phyloP scores from a whole-genome alignment of 73 alveolate species.

The Paramecium sexaurelia region DNA sequence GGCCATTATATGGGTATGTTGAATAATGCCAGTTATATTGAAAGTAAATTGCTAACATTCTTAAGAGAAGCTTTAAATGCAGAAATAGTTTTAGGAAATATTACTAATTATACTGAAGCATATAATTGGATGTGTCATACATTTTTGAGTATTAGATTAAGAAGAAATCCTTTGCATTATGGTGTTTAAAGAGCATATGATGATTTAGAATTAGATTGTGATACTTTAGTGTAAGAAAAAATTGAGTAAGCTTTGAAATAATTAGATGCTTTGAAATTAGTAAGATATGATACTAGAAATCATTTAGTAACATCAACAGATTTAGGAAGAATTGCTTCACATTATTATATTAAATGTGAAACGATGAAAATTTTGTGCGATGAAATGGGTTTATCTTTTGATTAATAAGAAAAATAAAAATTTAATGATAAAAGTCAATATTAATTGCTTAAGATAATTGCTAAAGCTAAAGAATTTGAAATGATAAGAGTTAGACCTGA shows the following conservation, averaged over 20 bases:
- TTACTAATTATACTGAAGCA: conserved; percentile 92
- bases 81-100: conserved; percentile 85
- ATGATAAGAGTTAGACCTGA: conserved; percentile 92
- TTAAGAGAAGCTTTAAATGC: conserved; percentile 84
- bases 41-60: conserved; percentile 77
- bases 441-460: conserved; percentile 78
- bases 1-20: conserved; percentile 89
- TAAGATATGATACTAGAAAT: conserved; percentile 75
- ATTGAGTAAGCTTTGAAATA: conserved; percentile 71
- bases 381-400: conserved; percentile 71
- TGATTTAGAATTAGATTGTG: conserved; percentile 66
- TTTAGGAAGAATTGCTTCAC: conserved; percentile 99
- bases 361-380: conserved; percentile 92
- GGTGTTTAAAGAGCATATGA: conserved; percentile 72
- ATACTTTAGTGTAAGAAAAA: conserved; percentile 60
- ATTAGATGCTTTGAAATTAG: conserved; percentile 77
- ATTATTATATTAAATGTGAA: conserved; percentile 94
- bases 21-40: conserved; percentile 87
- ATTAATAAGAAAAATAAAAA: conserved; percentile 14
- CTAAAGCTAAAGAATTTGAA: conserved; percentile 91
- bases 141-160: conserved; percentile 89
- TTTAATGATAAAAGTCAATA: conserved; percentile 79
- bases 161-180: conserved; percentile 80
- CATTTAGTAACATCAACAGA: conserved; percentile 93
- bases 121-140: conserved; percentile 95